Base-by-base conservation (phyloP, 164 flowering plant genomes). In the Stephania japonica region DNA sequence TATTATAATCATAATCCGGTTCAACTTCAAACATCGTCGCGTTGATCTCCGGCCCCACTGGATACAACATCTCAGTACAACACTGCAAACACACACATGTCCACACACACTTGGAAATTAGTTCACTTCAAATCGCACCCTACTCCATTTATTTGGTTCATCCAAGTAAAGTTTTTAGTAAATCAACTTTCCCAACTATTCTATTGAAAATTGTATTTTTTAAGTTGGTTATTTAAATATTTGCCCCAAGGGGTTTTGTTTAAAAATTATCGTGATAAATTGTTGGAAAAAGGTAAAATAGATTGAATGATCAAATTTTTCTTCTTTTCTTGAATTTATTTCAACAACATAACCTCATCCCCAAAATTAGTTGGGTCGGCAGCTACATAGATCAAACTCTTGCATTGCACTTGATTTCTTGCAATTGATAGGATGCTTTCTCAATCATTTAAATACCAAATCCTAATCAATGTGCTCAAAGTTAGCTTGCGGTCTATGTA, bases 31-130 rank as follows among this genome's bases (percentile, higher is more conserved):
- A 89, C 91, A 91, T 86, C 1, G 88, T 82, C 14, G 80, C 83
- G 5, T 87, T 81, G 42, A 43, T 84, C 26, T 72, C 71, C 2
- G 85, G 14, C 6, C 72, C 90, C 12, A 89, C 81, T 8, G 90
- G 91, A 38, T 85, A 81, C 72, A 86, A 88, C 74, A 90, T 77
- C 68, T 90, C 96, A 66, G 85, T 89, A 65, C 96, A 89, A 42
- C 77, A 74, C 92, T 89, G 19, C 42, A 62, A 18, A 72, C 38
- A 50, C 64, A 50, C 64, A 18, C 63, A 21, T 12, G 32, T 12
- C 5, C 38, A 47, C 53, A 13, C 7, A 5, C n/a, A 41, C 4
- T 9, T 19, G 16, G 12, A 8, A 18, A 26, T 16, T 18, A 68
- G 13, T 38, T 1, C 13, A 38, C 21, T n/a, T 14, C 23, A 26